Evolutionary conservation across 768 basidiomycete genomes (phyloP), one percentile per base, ranked within the genome.

Genomic region (Sistotremastrum suecicum): DNA sequence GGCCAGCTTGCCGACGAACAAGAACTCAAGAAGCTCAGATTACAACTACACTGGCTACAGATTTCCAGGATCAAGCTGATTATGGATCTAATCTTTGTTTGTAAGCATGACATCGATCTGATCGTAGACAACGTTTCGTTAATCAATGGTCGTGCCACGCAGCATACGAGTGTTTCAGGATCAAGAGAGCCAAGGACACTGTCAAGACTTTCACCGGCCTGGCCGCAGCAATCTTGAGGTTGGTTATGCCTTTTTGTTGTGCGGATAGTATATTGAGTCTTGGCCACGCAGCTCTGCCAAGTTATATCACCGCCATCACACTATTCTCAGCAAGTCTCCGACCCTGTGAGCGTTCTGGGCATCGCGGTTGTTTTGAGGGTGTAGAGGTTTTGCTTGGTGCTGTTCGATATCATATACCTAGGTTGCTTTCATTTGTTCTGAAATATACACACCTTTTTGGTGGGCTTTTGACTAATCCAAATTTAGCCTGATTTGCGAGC

Each of bases 81-180:
- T 38, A 85, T 88, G 84, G 87, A 90, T 60, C 64, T 90, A 50
- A 75, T 87, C 55, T 90, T 89, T 63, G 87, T 88, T 57, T 87
- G 86, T 90, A 58, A 62, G 75, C 50, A 7, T 8, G 33, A 12
- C 41, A 3, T 34, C 1, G 3, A 54, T 66, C 12, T 11, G 12
- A 31, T 33, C 36, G 9, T 37, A 31, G 12, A 11, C 47, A 7
- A 5, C 1, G 7, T 33, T 29, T 31, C n/a, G 3, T 37, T 4
- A 5, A 36, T 34, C 28, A 30, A 10, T 34, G 33, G 11, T 43
- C 43, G 33, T 36, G 39, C n/a, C 49, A 42, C 36, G 43, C 54
- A 89, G 86, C 83, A 5, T 90, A 83, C 57, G 80, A 86, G 45
- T 61, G 88, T n/a, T 87, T 88, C 67, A 66, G 68, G 48, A 54